Conservation (phyloP, 257 asterid species). For the Nicotiana undulata region DNA sequence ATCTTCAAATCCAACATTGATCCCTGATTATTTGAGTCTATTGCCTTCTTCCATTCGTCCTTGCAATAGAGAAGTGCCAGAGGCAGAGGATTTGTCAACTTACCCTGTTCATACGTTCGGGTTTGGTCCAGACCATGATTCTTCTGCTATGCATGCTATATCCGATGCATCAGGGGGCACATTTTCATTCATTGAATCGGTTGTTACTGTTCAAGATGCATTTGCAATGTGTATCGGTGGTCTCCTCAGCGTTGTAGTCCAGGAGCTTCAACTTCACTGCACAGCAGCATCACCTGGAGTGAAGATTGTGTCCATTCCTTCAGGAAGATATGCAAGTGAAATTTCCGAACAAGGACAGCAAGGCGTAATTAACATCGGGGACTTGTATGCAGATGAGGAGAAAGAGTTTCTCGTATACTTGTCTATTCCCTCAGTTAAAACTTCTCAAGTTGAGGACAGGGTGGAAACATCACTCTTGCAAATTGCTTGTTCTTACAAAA, state of each 20-base stretch:
- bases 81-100: background rate
- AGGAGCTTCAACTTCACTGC: slow-evolving; percentile 20
- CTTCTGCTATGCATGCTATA: slow-evolving; percentile 25
- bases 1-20: background rate
- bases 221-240: slow-evolving; percentile 38
- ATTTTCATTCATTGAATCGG: slow-evolving; percentile 29
- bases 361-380: slow-evolving; percentile 20
- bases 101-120: slow-evolving; percentile 30
- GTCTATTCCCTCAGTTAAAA: slow-evolving; percentile 9
- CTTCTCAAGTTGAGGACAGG: background rate
- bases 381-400: slow-evolving; percentile 30
- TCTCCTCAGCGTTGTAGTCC: slow-evolving; percentile 29
- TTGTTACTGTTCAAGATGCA: slow-evolving; percentile 29
- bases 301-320: slow-evolving; percentile 14
- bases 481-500: slow-evolving; percentile 17
- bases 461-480: slow-evolving; percentile 19
- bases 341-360: slow-evolving; percentile 3
- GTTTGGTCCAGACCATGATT: slow-evolving; percentile 32
- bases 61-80: background rate
- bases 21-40: background rate
- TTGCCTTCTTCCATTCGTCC: slow-evolving; percentile 20
- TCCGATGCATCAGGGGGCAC: slow-evolving; percentile 31
- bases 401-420: slow-evolving; percentile 23
- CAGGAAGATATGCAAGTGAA: slow-evolving; percentile 16
- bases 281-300: slow-evolving; percentile 17